Conservation (phyloP, 2,329 filamentous ascomycete species). For the Tolypocladium capitatum region DNA sequence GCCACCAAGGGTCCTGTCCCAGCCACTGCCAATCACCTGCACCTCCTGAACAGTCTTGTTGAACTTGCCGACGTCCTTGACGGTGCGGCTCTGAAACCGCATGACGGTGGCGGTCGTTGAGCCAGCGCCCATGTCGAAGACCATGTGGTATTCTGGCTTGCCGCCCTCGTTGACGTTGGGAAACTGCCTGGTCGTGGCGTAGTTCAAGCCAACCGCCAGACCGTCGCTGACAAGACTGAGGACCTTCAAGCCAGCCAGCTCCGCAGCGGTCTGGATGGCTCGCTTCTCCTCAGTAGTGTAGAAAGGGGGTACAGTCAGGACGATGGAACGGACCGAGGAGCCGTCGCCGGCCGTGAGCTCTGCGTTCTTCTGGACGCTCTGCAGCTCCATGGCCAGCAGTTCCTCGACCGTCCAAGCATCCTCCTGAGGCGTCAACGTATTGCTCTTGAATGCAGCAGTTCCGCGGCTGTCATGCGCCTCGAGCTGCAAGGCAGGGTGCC, state of each 20-base stretch:
- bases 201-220: slow-evolving; percentile 85
- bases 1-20: slow-evolving; percentile 81
- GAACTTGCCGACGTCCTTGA: slow-evolving; percentile 85
- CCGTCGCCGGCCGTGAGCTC: slow-evolving; percentile 69
- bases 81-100: slow-evolving; percentile 73
- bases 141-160: slow-evolving; percentile 80
- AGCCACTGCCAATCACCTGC: slow-evolving; percentile 73
- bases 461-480: slow-evolving; percentile 45
- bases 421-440: slow-evolving; percentile 45
- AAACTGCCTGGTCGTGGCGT: slow-evolving; percentile 83
- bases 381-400: slow-evolving; percentile 87
- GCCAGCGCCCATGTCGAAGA: slow-evolving; percentile 97
- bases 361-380: slow-evolving; percentile 81
- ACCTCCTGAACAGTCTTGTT: slow-evolving; percentile 97
- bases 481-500: slow-evolving; percentile 68
- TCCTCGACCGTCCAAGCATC: slow-evolving; percentile 76
- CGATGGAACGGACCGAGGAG: slow-evolving; percentile 61
- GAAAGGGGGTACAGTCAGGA: slow-evolving; percentile 82
- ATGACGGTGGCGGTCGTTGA: slow-evolving; percentile 83
- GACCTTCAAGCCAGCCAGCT: slow-evolving; percentile 77
- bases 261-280: slow-evolving; percentile 70
- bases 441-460: slow-evolving; percentile 74
- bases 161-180: slow-evolving; percentile 69
- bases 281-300: slow-evolving; percentile 85
- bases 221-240: slow-evolving; percentile 80